Evolutionary conservation across 2,329 filamentous ascomycete genomes (phyloP), one percentile per base, ranked within the genome.

Genomic region (Calonectria hawksworthii): DNA sequence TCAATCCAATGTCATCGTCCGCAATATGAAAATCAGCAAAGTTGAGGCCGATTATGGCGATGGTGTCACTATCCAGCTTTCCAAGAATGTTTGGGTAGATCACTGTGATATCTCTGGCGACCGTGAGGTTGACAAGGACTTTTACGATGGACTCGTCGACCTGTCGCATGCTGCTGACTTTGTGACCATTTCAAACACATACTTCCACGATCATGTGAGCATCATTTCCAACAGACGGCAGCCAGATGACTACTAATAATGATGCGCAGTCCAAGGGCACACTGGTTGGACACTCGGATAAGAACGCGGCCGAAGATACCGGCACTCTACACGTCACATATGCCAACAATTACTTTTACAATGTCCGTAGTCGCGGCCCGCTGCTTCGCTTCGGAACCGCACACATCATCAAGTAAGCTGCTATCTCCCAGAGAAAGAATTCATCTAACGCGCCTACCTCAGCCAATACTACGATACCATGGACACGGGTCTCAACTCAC

Each of bases 331-430:
- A 85, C 76, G 85, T 93, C 28, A 93, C 92, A 30, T 92, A 91
- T 80, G 86, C 87, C 83, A 89, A 92, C 84, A 93, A 93, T 87
- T 87, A 90, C 86, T 93, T 87, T 85, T 78, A 83, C 74, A 92
- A 93, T 83, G 84, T 93, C 75, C 90, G 92, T 85, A 91, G 89
- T 18, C 91, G 92, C 69, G 86, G 85, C 0, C 92, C 92, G 0
- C 90, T 88, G 3, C 82, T 92, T 78, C 90, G 92, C 74, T 93
- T 93, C 83, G 92, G 92, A 8, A 93, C 90, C 9, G 91, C 87
- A 6, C 92, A 93, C 80, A 77, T 86, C 70, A 85, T 83, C 34
- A 61, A 61, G 56, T 61, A 61, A 28, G 10, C 34, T 41, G 13
- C 56, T n/a, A 41, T 41, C 6, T 61, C n/a, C 34, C 10, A 38